Evolutionary conservation across 106 monocot species (phyloP).

Genomic region (Apostasia shenzhenica): DNA sequence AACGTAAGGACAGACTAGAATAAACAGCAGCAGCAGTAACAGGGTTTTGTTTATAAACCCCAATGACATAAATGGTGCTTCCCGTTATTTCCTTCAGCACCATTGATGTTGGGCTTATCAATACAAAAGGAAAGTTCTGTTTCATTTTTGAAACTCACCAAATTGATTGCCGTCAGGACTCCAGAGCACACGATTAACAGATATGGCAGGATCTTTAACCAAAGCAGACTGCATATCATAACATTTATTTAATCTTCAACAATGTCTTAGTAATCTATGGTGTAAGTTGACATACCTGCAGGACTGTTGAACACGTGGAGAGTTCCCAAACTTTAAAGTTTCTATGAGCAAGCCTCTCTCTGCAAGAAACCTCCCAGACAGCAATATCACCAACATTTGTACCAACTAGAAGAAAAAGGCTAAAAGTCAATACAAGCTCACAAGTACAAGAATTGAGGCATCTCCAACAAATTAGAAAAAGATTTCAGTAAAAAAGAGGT

Average conservation of each 20-base stretch:
- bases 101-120: not conserved
- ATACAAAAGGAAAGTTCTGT: not conserved
- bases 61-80: not conserved
- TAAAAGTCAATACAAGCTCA: not conserved
- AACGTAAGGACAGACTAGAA: not conserved
- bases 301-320: constrained; percentile 13
- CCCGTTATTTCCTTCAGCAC: not conserved
- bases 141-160: constrained; percentile 24
- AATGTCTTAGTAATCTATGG: not conserved
- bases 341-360: constrained; percentile 30
- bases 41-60: not conserved
- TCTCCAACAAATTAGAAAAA: not conserved
- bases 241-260: constrained; percentile 4
- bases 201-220: constrained; percentile 28
- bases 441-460: not conserved
- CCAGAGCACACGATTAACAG: constrained; percentile 42
- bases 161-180: constrained; percentile 32
- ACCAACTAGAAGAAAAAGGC: constrained; percentile 33
- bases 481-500: not conserved
- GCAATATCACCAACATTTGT: constrained; percentile 54
- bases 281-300: constrained; percentile 27
- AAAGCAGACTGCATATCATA: constrained; percentile 24
- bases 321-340: constrained; percentile 34
- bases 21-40: not conserved
- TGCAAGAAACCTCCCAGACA: constrained; percentile 40